Percentiles rank a stretch among this genome's conserved stretches.
Conservation (phyloP, 345 rosid genomes). For the Eucalyptus pauciflora region DNA sequence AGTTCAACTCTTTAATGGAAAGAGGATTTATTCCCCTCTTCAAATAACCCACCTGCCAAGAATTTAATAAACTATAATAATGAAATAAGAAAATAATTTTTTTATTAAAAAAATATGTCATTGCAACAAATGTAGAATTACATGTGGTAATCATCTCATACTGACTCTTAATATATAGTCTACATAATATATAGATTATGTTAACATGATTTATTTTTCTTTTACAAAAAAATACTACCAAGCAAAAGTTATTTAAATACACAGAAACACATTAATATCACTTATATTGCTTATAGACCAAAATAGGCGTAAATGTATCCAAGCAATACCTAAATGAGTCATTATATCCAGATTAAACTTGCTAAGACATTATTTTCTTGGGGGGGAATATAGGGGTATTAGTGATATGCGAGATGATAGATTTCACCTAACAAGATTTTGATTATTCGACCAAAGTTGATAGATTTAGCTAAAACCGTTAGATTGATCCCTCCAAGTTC, state of each 20-base stretch:
- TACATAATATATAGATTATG: not conserved
- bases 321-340: not conserved
- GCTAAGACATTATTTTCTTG: not conserved
- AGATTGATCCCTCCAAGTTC: not conserved
- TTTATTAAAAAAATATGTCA: not conserved
- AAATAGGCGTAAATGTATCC: not conserved
- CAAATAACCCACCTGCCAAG: slow-evolving; percentile 58
- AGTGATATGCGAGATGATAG: not conserved
- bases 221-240: not conserved
- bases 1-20: slow-evolving; percentile 41
- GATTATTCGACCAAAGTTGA: not conserved
- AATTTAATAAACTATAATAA: not conserved
- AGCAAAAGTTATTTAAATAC: not conserved
- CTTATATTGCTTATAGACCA: not conserved
- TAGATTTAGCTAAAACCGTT: not conserved
- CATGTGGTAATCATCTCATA: not conserved
- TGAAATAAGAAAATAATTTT: not conserved
- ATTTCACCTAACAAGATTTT: not conserved
- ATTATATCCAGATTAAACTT: not conserved
- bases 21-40: slow-evolving; percentile 63
- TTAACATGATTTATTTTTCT: not conserved
- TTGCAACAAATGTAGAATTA: not conserved
- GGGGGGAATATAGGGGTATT: not conserved
- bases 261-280: not conserved
- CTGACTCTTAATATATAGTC: not conserved